Evolutionary conservation across 139 green algal species (phyloP), one percentile per base, ranked within the genome.

Genomic region (Coccomyxa sp.): DNA sequence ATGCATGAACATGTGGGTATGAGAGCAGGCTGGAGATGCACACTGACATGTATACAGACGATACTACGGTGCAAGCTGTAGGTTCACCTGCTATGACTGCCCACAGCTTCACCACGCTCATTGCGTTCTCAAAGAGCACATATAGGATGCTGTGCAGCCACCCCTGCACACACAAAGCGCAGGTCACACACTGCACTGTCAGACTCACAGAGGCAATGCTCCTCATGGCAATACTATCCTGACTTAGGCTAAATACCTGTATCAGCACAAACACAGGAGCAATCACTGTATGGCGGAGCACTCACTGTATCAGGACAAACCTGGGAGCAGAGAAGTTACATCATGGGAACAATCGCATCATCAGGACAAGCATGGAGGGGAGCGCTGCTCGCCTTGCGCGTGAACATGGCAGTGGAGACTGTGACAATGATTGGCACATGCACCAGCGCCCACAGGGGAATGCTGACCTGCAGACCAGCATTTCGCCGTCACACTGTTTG

Each of bases 111-210:
- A 95, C 92, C 22, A 93, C 84, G 71, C 82, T 86, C 92, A 96
- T 96, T 8, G 89, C 88, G 85, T 96, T 96, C 81, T 96, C 92
- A 78, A 94, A 96, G 41, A 96, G 76, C 35, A 96, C 87, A 82
- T 93, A 95, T 24, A 92, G 68, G 54, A 92, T 83, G 75, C 55
- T 75, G 81, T 89, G 88, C 0, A 88, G 31, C 84, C 85, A 92
- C 78, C 82, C 85, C 35, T 77, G 78, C 41, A 50, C 14, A 12
- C 24, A 55, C 24, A 64, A 64, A 64, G 44, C 44, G 12, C 22
- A 31, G n/a, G n/a, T n/a, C n/a, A n/a, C n/a, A n/a, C n/a, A n/a
- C n/a, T n/a, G n/a, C n/a, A n/a, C n/a, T n/a, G n/a, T n/a, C n/a
- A n/a, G n/a, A n/a, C n/a, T n/a, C n/a, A n/a, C n/a, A n/a, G n/a